Conservation (phyloP, 345 rosid species). For the Pistacia integerrima region DNA sequence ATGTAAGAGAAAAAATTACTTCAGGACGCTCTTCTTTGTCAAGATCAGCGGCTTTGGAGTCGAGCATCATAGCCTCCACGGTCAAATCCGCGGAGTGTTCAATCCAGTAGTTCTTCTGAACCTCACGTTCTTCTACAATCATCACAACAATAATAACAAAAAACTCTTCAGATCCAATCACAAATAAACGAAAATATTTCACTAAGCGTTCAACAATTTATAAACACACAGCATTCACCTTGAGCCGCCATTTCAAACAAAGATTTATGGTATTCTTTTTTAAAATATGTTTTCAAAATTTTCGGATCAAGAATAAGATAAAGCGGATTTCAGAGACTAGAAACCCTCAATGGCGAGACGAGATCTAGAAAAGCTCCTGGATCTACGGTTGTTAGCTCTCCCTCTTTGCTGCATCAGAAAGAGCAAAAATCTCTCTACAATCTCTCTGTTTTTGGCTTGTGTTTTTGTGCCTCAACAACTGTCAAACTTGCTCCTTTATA, state of each 20-base stretch:
- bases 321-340: conserved; percentile 15
- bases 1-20: conserved; percentile 30
- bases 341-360: conserved; percentile 74
- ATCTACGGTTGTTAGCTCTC: conserved; percentile 61
- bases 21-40: conserved; percentile 98
- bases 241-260: conserved; percentile 44
- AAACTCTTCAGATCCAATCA: conserved; percentile 1
- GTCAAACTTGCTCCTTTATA: too few relatives aligned
- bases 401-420: conserved; percentile 76
- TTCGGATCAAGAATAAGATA: neutral
- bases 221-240: conserved; percentile 30
- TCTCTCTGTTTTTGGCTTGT: neutral
- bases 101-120: conserved; percentile 85
- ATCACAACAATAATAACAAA: conserved; percentile 6
- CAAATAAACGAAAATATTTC: neutral
- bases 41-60: conserved; percentile 85
- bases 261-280: neutral
- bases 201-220: neutral
- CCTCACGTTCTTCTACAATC: conserved; percentile 56
- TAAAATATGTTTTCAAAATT: neutral
- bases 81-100: conserved; percentile 75
- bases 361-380: conserved; percentile 68
- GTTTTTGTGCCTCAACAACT: neutral
- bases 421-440: neutral
- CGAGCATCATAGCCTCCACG: conserved; percentile 96